Base-by-base conservation (phyloP, 768 basidiomycete genomes). In the Lentinula raphanica region DNA sequence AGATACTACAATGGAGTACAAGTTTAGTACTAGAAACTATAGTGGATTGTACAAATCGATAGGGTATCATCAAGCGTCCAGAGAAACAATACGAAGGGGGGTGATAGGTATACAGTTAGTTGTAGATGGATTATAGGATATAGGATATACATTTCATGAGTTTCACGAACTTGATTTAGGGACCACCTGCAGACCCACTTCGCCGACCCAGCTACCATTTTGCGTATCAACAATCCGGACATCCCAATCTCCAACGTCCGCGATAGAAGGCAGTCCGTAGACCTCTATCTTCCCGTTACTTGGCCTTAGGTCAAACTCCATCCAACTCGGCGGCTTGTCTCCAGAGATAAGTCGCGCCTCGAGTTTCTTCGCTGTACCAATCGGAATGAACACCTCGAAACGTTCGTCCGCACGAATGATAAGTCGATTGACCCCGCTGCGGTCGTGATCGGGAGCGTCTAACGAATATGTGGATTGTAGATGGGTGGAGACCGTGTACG, bases 401-500 rank as follows among this genome's bases (percentile, higher is more conserved):
- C 69, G 74, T 62, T 87, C 84, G 23, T 82, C 84, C 3, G 74
- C 69, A 31, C 85, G 78, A 31, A 82, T 76, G 58, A 87, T 66
- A 63, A 82, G 79, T 36, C 80, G 68, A 23, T 62, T 58, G 15
- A 66, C 55, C 27, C 67, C 69, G 21, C 72, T 74, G 56, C 76
- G 73, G 23, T 75, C 77, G 17, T 71, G 72, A 46, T 77, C 79
- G 3, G 85, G 86, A 64, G 83, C 84, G 28, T 86, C 70, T 15
- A 86, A 85, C 3, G 84, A 82, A 63, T 84, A 84, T 12, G 86
- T 86, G n/a, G 77, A 77, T n/a, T 74, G 72, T 32, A 71, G 64
- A 57, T 74, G 72, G 27, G 76, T 76, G 8, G 72, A 66, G 13
- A 71, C 64, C 6, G 72, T 74, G n/a, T 72, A 71, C 23, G 72